These are phyloP conservation scores for Mimosa bimucronata DNA, from an alignment of 306 rosid species.

Conservation along the genomic window DNA sequence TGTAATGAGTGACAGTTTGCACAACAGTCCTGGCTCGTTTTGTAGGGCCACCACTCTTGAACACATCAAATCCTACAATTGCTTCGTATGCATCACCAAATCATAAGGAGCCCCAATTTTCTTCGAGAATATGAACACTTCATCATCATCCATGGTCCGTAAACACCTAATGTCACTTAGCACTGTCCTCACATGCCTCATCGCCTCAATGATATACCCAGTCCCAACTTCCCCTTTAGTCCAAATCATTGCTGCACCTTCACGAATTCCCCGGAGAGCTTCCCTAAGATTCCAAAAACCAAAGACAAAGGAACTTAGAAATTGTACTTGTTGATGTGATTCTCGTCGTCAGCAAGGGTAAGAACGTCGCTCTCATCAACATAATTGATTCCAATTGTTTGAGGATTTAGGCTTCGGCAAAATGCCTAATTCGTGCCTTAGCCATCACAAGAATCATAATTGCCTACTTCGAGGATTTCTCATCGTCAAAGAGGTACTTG, in stretches of 20 bases:
- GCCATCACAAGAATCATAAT: constrained; percentile 95
- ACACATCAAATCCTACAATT: constrained; percentile 85
- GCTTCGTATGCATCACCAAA: too few species aligned
- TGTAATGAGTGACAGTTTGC: constrained; percentile 82
- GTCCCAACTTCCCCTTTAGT: constrained; percentile 90
- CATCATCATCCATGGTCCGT: constrained; percentile 87
- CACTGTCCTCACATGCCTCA: constrained; percentile 76
- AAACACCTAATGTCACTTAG: constrained; percentile 74
- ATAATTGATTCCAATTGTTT: too few species aligned
- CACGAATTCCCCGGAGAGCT: constrained; percentile 80
- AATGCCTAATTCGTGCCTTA: constrained; percentile 85
- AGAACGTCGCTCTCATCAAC: too few species aligned
- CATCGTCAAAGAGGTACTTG: too few species aligned
- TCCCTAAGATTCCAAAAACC: constrained; percentile 88
- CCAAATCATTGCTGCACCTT: constrained; percentile 91
- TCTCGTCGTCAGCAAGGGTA: too few species aligned
- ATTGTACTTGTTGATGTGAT: too few species aligned
- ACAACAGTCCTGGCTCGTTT: constrained; percentile 81
- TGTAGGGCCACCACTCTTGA: constrained; percentile 88
- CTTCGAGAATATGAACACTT: constrained; percentile 82
- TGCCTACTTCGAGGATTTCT: too few species aligned
- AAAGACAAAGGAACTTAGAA: constrained; percentile 84
- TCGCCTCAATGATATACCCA: constrained; percentile 82
- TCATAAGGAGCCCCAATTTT: too few species aligned
- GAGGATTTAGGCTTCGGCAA: constrained; percentile 93